Evolutionary conservation across 257 asterid genomes (phyloP).

Genomic region (Knoxia roxburghii): DNA sequence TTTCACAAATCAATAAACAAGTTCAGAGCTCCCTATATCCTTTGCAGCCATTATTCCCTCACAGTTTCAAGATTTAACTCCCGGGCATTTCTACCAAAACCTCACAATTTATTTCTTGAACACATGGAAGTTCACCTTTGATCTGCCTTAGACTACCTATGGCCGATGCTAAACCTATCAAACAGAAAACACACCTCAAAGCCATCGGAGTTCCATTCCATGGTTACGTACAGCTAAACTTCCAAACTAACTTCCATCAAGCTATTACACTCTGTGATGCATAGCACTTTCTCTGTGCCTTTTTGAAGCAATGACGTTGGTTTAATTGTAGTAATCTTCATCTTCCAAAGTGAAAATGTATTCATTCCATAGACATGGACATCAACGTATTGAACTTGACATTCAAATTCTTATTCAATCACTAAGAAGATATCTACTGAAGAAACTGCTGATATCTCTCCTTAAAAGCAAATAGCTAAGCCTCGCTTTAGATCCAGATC

Average conservation of each 20-base stretch:
- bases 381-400: neutral
- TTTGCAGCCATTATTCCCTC: neutral
- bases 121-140: too few relatives aligned
- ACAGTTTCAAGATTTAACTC: neutral
- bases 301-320: neutral
- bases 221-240: neutral
- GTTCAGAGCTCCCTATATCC: neutral
- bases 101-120: too few relatives aligned
- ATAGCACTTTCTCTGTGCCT: neutral
- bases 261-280: neutral
- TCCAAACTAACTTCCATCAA: neutral
- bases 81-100: neutral
- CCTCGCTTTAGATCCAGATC: neutral
- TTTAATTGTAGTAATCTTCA: neutral
- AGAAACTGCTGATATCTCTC: neutral
- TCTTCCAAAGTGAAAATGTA: neutral
- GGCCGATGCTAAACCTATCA: neutral
- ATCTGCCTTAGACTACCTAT: neutral
- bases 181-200: neutral
- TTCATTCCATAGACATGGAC: neutral
- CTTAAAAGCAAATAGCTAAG: constrained; percentile 2
- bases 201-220: too few relatives aligned
- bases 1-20: neutral
- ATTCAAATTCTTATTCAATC: neutral
- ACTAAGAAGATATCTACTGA: neutral